Evolutionary conservation across 2,329 filamentous ascomycete species (phyloP).

Genomic region (Talaromyces sp.): DNA sequence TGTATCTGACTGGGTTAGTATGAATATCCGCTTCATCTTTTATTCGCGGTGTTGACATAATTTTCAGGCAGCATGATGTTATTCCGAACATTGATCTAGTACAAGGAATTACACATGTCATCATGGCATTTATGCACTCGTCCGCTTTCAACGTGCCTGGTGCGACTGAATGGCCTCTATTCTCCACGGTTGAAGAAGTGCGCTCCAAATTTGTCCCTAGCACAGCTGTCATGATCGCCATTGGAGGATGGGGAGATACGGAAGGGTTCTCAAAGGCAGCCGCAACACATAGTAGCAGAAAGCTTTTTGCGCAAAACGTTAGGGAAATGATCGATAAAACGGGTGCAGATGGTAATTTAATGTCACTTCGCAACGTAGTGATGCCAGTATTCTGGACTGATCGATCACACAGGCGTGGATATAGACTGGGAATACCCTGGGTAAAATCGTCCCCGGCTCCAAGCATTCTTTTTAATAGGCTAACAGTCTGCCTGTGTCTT

Average conservation of each 20-base stretch:
- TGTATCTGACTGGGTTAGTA: background rate
- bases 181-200: conserved; percentile 50
- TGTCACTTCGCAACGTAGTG: background rate
- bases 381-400: conserved; percentile 18
- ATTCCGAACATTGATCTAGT: background rate
- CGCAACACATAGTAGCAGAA: conserved; percentile 47
- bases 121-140: conserved; percentile 58
- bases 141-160: conserved; percentile 50
- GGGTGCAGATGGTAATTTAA: conserved; percentile 57
- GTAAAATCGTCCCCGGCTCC: conserved; percentile 3
- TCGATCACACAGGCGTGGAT: conserved; percentile 41
- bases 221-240: conserved; percentile 62
- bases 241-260: conserved; percentile 69
- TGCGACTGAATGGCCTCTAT: conserved; percentile 48
- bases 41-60: background rate
- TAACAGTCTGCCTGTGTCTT: background rate
- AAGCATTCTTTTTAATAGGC: background rate
- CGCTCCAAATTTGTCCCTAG: conserved; percentile 48
- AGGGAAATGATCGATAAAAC: conserved; percentile 57
- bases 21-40: background rate
- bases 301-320: conserved; percentile 60
- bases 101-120: conserved; percentile 18
- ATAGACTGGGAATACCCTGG: conserved; percentile 59
- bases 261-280: conserved; percentile 57
- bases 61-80: background rate